phyloP scores from a whole-genome alignment of 805 yeast species.

The Candida loeiensis region DNA sequence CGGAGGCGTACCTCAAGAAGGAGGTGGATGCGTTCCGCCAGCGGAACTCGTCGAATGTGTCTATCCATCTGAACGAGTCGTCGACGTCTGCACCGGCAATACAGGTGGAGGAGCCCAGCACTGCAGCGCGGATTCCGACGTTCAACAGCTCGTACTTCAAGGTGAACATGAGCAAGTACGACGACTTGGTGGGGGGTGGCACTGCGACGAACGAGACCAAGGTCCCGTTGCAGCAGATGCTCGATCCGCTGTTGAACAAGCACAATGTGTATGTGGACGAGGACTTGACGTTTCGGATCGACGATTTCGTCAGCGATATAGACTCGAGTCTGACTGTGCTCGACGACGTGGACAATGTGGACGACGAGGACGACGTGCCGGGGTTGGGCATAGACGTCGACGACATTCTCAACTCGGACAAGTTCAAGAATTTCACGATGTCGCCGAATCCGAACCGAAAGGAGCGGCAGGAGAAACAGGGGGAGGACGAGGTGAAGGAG shows the following conservation, averaged over 20 bases:
- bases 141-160: slow-evolving; percentile 37
- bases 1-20: slow-evolving; percentile 32
- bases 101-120: slow-evolving; percentile 13
- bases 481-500: neutral
- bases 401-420: slow-evolving; percentile 38
- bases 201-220: slow-evolving; percentile 7
- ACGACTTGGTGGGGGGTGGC: slow-evolving; percentile 20
- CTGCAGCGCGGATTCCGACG: slow-evolving; percentile 25
- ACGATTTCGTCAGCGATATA: slow-evolving; percentile 31
- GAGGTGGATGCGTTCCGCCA: slow-evolving; percentile 6
- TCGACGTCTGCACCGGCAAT: slow-evolving; percentile 11
- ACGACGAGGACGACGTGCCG: slow-evolving; percentile 34
- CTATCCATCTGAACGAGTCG: slow-evolving; percentile 26
- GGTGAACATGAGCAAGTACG: slow-evolving; percentile 33
- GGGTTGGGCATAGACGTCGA: slow-evolving; percentile 44
- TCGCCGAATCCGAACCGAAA: slow-evolving; percentile 13
- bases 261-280: slow-evolving; percentile 28
- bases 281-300: slow-evolving; percentile 33
- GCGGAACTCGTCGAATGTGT: slow-evolving; percentile 19
- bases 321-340: slow-evolving; percentile 18
- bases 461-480: neutral
- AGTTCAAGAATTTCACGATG: slow-evolving; percentile 30
- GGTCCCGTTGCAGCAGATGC: slow-evolving; percentile 10
- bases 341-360: slow-evolving; percentile 30
- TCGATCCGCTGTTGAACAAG: slow-evolving; percentile 17